Percentiles rank a stretch among this genome's conserved stretches.
Evolutionary conservation across 2,329 filamentous ascomycete genomes (phyloP).

Genomic region (Amesomyces nigricolor): DNA sequence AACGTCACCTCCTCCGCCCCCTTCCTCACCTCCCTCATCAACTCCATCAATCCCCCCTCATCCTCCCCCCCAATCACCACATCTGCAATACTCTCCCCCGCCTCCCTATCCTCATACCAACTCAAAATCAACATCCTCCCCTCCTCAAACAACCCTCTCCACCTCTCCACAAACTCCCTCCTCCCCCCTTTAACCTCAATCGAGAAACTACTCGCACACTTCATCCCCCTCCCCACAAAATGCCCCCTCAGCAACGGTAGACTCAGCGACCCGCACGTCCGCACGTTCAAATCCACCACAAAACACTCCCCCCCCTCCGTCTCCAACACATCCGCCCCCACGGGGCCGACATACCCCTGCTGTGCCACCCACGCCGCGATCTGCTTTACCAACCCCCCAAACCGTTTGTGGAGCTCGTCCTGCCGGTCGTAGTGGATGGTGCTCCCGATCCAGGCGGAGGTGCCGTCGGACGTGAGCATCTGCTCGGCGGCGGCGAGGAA

Average conservation of each 20-base stretch:
- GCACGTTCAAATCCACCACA: constrained; percentile 34
- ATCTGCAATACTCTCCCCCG: constrained; percentile 27
- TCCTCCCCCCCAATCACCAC: constrained; percentile 30
- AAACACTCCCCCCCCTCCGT: constrained; percentile 22
- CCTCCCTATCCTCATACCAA: constrained; percentile 30
- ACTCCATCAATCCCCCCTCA: constrained; percentile 19
- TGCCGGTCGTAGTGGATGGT: constrained; percentile 33
- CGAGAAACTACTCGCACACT: constrained; percentile 29
- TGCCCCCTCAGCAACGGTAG: constrained; percentile 29
- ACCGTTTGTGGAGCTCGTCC: constrained; percentile 27
- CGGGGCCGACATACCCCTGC: constrained; percentile 32
- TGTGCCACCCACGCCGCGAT: constrained; percentile 28
- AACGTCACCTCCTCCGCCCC: constrained; percentile 30
- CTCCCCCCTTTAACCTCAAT: constrained; percentile 21
- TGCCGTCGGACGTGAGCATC: constrained; percentile 29
- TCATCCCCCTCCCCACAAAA: constrained; percentile 28
- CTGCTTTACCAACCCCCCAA: constrained; percentile 17
- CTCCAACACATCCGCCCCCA: constrained; percentile 33
- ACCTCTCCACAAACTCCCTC: constrained; percentile 27
- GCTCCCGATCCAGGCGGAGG: constrained; percentile 32
- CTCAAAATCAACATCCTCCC: constrained; percentile 31
- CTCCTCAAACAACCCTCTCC: constrained; percentile 24
- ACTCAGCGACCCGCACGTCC: constrained; percentile 31
- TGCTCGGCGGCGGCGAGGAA: constrained; percentile 34
- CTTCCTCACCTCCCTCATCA: constrained; percentile 27